Conservation (phyloP, 306 rosid genomes). For the Ammopiptanthus mongolicus region DNA sequence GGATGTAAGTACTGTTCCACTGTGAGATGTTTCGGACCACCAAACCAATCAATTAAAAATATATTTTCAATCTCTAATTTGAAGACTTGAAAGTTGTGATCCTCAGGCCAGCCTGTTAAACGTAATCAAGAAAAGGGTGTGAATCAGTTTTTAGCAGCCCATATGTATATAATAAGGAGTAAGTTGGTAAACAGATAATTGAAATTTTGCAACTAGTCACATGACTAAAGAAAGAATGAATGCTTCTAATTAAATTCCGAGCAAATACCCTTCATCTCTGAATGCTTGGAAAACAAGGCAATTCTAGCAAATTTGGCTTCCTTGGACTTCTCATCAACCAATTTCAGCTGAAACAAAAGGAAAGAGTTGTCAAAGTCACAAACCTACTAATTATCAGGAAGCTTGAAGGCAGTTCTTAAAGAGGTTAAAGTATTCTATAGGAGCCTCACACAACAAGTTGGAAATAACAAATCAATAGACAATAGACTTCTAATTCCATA, state of each 20-base stretch:
- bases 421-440: background rate
- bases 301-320: constrained; percentile 59
- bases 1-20: constrained; percentile 61
- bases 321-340: constrained; percentile 45
- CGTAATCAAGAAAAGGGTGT: background rate
- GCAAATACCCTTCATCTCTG: constrained; percentile 76
- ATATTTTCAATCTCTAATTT: constrained; percentile 67
- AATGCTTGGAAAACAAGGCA: constrained; percentile 86
- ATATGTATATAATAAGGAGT: background rate
- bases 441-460: background rate
- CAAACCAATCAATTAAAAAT: constrained; percentile 80
- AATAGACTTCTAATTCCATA: background rate
- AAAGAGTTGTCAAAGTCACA: background rate
- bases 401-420: background rate
- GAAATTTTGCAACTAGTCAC: background rate
- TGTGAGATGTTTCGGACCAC: constrained; percentile 81
- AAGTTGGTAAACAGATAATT: background rate
- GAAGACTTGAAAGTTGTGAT: constrained; percentile 66
- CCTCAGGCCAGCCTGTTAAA: constrained; percentile 68
- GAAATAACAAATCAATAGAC: background rate
- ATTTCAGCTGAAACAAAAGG: constrained; percentile 55
- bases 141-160: background rate
- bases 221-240: background rate
- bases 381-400: background rate
- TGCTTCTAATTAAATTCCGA: background rate